Percentiles rank a stretch among this genome's conserved stretches.
Conservation (phyloP, 306 rosid species). For the Abrus precatorius region DNA sequence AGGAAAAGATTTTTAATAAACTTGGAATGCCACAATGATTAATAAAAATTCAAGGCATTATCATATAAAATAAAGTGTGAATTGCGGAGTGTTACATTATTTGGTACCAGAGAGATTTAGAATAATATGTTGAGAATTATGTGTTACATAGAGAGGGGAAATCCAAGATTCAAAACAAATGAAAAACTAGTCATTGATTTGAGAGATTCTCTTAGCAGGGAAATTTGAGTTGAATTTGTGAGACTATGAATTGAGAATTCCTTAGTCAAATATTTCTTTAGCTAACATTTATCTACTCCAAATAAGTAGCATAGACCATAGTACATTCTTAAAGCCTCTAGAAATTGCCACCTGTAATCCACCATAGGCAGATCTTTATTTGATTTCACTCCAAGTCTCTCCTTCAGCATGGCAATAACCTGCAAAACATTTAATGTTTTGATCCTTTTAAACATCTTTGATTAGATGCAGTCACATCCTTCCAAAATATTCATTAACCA, state of each 20-base stretch:
- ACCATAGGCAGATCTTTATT: slow-evolving; percentile 71
- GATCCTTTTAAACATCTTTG: slow-evolving; percentile 36
- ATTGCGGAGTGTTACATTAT: no score
- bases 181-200: not conserved
- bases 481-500: slow-evolving; percentile 7
- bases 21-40: no score
- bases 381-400: slow-evolving; percentile 72
- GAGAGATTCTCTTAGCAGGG: not conserved
- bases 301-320: slow-evolving; percentile 28
- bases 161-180: no score
- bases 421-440: slow-evolving; percentile 55
- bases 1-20: no score
- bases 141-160: no score
- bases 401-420: slow-evolving; percentile 79
- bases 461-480: slow-evolving; percentile 35
- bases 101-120: no score
- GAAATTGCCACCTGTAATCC: slow-evolving; percentile 78
- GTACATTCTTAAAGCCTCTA: slow-evolving; percentile 33
- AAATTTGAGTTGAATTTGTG: not conserved
- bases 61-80: no score
- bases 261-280: slow-evolving; percentile 32
- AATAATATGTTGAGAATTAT: no score
- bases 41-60: no score
- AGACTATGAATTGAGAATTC: slow-evolving; percentile 15
- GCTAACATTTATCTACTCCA: slow-evolving; percentile 35